These are phyloP conservation scores for Phialophora macrospora DNA, from an alignment of 2,329 filamentous ascomycete species.

Conservation along the genomic window DNA sequence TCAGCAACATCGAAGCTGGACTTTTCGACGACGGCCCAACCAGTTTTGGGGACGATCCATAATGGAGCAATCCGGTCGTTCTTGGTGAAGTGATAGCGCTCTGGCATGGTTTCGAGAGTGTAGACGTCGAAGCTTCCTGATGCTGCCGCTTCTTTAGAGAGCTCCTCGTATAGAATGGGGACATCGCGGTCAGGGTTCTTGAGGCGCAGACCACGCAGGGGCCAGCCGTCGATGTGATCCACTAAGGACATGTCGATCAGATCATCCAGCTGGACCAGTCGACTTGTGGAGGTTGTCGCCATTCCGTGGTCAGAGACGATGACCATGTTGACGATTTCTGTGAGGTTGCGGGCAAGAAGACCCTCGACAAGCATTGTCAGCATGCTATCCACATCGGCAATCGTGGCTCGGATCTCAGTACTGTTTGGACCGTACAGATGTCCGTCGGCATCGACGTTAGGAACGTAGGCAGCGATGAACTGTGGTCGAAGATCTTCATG, in stretches of 20 bases:
- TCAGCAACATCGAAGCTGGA: conserved; percentile 76
- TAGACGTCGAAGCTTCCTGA: conserved; percentile 77
- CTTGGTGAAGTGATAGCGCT: conserved; percentile 85
- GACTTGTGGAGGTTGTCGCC: conserved; percentile 83
- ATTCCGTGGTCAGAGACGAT: conserved; percentile 98
- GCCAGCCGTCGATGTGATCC: conserved; percentile 91
- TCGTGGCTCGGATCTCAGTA: conserved; percentile 82
- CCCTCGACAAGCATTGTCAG: conserved; percentile 75
- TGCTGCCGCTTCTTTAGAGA: conserved; percentile 56
- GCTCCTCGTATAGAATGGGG: conserved; percentile 66
- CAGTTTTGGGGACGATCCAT: conserved; percentile 90
- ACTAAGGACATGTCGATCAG: conserved; percentile 77
- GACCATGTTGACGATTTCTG: conserved; percentile 86
- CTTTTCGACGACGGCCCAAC: conserved; percentile 87
- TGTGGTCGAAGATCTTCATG: conserved; percentile 71
- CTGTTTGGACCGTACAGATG: conserved; percentile 93
- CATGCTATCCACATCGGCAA: conserved; percentile 80
- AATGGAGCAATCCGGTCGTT: conserved; percentile 90
- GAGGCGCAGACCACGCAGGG: conserved; percentile 83
- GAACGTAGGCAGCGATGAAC: conserved; percentile 91
- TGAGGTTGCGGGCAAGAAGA: conserved; percentile 80
- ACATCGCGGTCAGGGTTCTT: conserved; percentile 69
- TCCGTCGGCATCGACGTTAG: conserved; percentile 84
- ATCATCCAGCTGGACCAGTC: conserved; percentile 88
- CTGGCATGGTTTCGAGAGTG: conserved; percentile 84